Percentiles rank a stretch among this genome's conserved stretches.
Conservation (phyloP, 345 rosid genomes). For the Camelina neglecta region DNA sequence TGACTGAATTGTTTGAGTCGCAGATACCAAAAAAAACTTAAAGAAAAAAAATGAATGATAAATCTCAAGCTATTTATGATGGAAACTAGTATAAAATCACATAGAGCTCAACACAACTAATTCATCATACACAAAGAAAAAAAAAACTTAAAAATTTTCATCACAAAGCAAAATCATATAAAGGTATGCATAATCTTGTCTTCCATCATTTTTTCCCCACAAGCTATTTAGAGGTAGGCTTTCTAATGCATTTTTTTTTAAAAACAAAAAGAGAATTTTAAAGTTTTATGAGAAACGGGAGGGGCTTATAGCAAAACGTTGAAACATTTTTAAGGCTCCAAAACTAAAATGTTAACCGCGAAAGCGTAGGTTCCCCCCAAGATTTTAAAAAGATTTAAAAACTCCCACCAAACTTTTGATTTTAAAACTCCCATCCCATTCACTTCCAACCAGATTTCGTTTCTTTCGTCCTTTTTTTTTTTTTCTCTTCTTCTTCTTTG, state of each 20-base stretch:
- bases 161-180: background rate
- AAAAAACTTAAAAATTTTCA: background rate
- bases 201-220: background rate
- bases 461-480: background rate
- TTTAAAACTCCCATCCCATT: slow-evolving; percentile 20
- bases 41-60: background rate
- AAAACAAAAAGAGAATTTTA: background rate
- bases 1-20: background rate
- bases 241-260: background rate
- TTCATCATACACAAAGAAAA: background rate
- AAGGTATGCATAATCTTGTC: background rate
- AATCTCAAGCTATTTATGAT: background rate
- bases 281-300: background rate
- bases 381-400: slow-evolving; percentile 32
- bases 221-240: background rate
- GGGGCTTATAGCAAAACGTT: slow-evolving; percentile 9
- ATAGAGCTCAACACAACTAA: background rate
- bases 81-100: background rate
- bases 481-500: no score
- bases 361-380: slow-evolving; percentile 31
- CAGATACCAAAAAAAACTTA: background rate
- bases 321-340: background rate
- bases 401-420: slow-evolving; percentile 42
- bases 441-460: slow-evolving; percentile 12
- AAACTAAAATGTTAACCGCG: slow-evolving; percentile 31